Percentiles rank a stretch among this genome's conserved stretches.
Conservation (phyloP, 176 grass and related monocot genomes). For the Typha latifolia region DNA sequence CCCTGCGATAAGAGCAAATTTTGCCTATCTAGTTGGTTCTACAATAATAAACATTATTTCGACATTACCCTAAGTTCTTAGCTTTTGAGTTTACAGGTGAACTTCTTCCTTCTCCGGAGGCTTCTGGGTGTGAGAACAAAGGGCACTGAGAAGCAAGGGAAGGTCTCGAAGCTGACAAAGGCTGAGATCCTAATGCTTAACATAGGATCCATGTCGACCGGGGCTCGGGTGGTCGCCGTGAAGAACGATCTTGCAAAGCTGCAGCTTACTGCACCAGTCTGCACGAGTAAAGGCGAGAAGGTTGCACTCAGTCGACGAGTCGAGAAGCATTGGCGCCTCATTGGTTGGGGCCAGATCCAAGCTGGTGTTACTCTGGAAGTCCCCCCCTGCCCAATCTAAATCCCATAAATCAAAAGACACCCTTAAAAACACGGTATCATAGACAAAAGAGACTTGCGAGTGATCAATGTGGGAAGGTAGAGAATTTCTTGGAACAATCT, state of each 20-base stretch:
- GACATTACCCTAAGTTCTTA: not conserved
- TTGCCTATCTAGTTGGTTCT: no score
- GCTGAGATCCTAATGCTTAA: constrained; percentile 95
- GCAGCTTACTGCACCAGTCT: constrained; percentile 76
- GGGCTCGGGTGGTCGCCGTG: constrained; percentile 64
- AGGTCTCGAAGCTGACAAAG: constrained; percentile 83
- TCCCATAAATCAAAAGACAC: no score
- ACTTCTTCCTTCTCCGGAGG: constrained; percentile 88
- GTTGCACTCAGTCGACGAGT: constrained; percentile 76
- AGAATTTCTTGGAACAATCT: no score
- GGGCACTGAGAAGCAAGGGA: constrained; percentile 81
- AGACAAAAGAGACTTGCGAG: no score
- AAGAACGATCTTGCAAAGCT: constrained; percentile 84
- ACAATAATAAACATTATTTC: not conserved
- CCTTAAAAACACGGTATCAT: no score
- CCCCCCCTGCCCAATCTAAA: constrained; percentile 54
- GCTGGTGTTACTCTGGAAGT: constrained; percentile 47
- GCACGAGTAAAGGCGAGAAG: constrained; percentile 90
- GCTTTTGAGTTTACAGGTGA: constrained; percentile 36
- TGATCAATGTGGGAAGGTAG: no score
- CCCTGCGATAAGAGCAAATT: no score
- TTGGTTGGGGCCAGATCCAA: constrained; percentile 93
- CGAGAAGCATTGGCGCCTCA: constrained; percentile 95
- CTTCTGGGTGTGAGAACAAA: constrained; percentile 84
- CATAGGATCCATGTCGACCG: constrained; percentile 92